Base-by-base conservation (phyloP, 768 basidiomycete species). In the Pluteus cervinus region DNA sequence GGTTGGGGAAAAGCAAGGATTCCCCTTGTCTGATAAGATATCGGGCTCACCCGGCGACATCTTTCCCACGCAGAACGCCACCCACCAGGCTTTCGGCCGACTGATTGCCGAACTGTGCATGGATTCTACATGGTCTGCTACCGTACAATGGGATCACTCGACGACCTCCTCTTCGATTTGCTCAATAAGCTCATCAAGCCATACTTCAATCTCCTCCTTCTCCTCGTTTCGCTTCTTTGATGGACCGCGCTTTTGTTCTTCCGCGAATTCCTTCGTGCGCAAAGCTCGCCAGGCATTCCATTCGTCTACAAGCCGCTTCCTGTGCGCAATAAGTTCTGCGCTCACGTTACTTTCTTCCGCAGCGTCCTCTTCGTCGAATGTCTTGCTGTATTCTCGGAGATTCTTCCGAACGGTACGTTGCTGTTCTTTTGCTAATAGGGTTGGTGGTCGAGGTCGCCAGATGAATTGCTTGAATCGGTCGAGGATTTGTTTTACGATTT, bases 401-500 rank as follows among this genome's bases (percentile, higher is more conserved):
- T 89, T 94, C 62, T 80, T 84, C 42, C 89, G 77, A 41, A 99
- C 78, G 36, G 75, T 76, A 46, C 81, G 81, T 54, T 96, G 90
- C 43, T 91, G 79, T 35, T 96, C 92, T 55, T 85, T 89, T 33
- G 79, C 72, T 40, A 99, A 71, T 35, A 98, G 64, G 3, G 88
- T 85, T 8, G 80, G 76, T 4, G 96, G 90, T n/a, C 96, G 83
- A 17, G 94, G 93, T 24, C 96, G 82, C 94, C 94, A 99, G 44
- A 97, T 76, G 63, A 98, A 91, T 60, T 99, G 96, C 69, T 99
- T 99, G 77, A 99, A 98, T 40, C 85, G 79, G 56, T 98, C 96
- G 45, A 86, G 69, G 41, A 91, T 79, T 35, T 83, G 81, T 56
- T 88, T 86, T 56, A 85, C 75, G n/a, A 92, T 69, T 57, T 94